Evolutionary conservation across 2,329 filamentous ascomycete genomes (phyloP).

Genomic region (Fusarium nematophilum): DNA sequence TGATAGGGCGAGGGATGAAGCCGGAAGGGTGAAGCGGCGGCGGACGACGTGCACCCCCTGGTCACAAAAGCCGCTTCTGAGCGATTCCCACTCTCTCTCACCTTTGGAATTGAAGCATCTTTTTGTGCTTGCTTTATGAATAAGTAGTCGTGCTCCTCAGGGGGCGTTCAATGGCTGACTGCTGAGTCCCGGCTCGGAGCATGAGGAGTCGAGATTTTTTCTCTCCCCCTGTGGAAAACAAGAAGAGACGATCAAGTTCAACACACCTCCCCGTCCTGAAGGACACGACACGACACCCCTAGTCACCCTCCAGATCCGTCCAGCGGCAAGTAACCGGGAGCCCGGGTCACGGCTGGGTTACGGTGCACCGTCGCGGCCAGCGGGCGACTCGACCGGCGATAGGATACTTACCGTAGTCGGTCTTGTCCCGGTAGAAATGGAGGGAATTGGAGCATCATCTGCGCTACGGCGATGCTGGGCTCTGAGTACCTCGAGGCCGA

Average conservation of each 20-base stretch:
- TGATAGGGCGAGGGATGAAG: slow-evolving; percentile 40
- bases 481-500: slow-evolving; percentile 17
- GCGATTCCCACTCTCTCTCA: slow-evolving; percentile 23
- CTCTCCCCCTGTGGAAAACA: not conserved
- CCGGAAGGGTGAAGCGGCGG: slow-evolving; percentile 35
- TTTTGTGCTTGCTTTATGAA: not conserved
- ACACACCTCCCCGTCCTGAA: not conserved
- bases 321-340: slow-evolving; percentile 38
- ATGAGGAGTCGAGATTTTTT: too few species aligned
- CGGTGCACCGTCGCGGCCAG: slow-evolving; percentile 27
- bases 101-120: slow-evolving; percentile 21
- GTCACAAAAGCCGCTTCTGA: slow-evolving; percentile 30
- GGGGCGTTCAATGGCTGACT: too few species aligned
- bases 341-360: slow-evolving; percentile 38
- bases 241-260: not conserved
- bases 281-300: not conserved
- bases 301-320: slow-evolving; percentile 6
- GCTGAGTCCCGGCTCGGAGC: too few species aligned
- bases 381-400: slow-evolving; percentile 36
- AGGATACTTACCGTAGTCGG: slow-evolving; percentile 27
- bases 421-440: slow-evolving; percentile 16
- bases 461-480: slow-evolving; percentile 16
- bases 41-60: slow-evolving; percentile 35
- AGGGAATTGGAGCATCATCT: slow-evolving; percentile 15
- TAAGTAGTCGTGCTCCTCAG: not conserved